A percentile compares a stretch with the other conserved stretches of the same genome.
Conservation (phyloP, 129 eudicot species). For the Tanacetum coccineum region DNA sequence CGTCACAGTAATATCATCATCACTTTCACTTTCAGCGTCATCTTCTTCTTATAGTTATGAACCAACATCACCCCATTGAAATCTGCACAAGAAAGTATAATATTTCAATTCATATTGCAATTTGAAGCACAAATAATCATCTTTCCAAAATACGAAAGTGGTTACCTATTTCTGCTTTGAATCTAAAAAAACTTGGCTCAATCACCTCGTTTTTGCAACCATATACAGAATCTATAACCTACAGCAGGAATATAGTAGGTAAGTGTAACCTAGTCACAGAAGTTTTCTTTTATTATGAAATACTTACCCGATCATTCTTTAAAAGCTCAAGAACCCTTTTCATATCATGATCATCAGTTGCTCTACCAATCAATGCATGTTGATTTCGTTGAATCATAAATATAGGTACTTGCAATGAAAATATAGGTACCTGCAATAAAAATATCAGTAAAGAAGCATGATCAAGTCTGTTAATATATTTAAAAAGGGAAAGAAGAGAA, state of each 20-base stretch:
- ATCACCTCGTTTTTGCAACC: constrained; percentile 98
- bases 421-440: no score
- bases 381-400: constrained; percentile 93
- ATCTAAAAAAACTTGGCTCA: constrained; percentile 95
- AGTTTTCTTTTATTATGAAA: constrained; percentile 10
- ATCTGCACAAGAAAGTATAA: constrained; percentile 52
- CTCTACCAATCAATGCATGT: constrained; percentile 84
- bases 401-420: constrained; percentile 93
- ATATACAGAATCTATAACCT: constrained; percentile 96
- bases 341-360: no score
- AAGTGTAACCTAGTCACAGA: background rate
- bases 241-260: constrained; percentile 16
- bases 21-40: no score
- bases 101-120: background rate
- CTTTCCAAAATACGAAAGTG: background rate
- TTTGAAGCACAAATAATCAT: background rate
- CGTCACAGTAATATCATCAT: no score
- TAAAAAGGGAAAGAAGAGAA: no score
- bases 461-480: no score
- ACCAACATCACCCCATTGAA: constrained; percentile 90
- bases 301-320: constrained; percentile 79
- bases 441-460: no score
- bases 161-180: constrained; percentile 95
- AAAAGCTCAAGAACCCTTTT: no score
- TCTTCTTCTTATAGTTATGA: constrained; percentile 80